Conservation (phyloP, 805 yeast species). For the Wilhelminamyces savonicus region DNA sequence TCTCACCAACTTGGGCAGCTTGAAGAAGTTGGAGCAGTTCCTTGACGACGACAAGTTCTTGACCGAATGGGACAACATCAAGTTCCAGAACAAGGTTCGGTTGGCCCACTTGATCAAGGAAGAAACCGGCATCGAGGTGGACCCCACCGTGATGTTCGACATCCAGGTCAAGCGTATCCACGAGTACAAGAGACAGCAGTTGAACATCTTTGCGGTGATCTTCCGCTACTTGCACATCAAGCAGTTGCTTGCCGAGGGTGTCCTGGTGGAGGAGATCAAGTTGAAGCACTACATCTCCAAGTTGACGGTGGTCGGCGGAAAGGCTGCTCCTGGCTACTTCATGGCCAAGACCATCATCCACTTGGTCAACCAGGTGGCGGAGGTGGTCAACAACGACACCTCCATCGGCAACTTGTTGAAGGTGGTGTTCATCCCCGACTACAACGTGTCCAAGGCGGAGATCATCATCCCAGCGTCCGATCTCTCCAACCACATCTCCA, state of each 20-base stretch:
- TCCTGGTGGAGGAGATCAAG: slow-evolving; percentile 41
- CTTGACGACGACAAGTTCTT: slow-evolving; percentile 67
- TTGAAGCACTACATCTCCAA: slow-evolving; percentile 63
- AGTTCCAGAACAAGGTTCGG: slow-evolving; percentile 59
- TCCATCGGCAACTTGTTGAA: slow-evolving; percentile 72
- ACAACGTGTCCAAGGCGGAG: slow-evolving; percentile 92
- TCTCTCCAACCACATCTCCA: slow-evolving; percentile 87
- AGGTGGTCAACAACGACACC: slow-evolving; percentile 71
- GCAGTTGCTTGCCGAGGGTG: slow-evolving; percentile 48
- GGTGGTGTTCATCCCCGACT: slow-evolving; percentile 86
- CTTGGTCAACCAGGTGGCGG: slow-evolving; percentile 74
- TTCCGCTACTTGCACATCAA: slow-evolving; percentile 76
- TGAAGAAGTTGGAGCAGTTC: slow-evolving; percentile 61
- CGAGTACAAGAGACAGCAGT: slow-evolving; percentile 92
- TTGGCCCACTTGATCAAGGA: slow-evolving; percentile 62
- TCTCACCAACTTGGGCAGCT: slow-evolving; percentile 58
- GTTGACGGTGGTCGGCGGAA: slow-evolving; percentile 85
- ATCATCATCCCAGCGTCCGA: slow-evolving; percentile 86
- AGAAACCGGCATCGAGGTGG: slow-evolving; percentile 59
- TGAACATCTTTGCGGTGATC: slow-evolving; percentile 86
- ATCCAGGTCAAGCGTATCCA: slow-evolving; percentile 93
- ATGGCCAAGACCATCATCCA: slow-evolving; percentile 90
- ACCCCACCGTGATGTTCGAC: slow-evolving; percentile 74
- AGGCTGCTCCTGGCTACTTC: slow-evolving; percentile 96
- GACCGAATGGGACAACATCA: slow-evolving; percentile 63